Percentiles rank a stretch among this genome's conserved stretches.
phyloP scores from a whole-genome alignment of 2,329 filamentous ascomycete species.

The Neopestalotiopsis clavispora region DNA sequence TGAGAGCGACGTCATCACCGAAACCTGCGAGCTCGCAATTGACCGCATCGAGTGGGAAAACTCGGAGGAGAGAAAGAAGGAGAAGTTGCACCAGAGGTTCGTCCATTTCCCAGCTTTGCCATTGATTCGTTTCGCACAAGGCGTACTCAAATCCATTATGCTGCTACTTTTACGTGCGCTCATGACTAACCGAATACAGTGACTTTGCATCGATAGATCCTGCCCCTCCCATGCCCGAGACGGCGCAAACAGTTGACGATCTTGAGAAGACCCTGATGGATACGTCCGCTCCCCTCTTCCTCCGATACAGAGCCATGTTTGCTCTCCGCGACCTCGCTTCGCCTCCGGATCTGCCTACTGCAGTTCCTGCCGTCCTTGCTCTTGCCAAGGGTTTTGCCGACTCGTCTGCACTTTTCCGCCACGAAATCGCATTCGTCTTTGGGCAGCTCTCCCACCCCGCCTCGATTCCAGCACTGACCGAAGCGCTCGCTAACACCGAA shows the following conservation, averaged over 20 bases:
- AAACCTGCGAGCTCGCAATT: constrained; percentile 97
- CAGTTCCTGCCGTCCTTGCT: constrained; percentile 83
- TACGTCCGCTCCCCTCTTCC: constrained; percentile 79
- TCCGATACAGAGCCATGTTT: constrained; percentile 98
- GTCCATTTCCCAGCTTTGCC: constrained; percentile 22
- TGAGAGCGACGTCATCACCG: constrained; percentile 81
- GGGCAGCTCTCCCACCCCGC: constrained; percentile 94
- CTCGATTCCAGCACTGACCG: constrained; percentile 88
- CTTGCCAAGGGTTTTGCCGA: constrained; percentile 87
- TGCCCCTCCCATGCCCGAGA: constrained; percentile 82
- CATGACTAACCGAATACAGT: constrained; percentile 54
- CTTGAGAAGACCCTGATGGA: constrained; percentile 82
- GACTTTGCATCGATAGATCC: constrained; percentile 96
- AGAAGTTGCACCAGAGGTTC: constrained; percentile 84
- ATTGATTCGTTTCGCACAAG: background rate
- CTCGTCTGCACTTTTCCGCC: constrained; percentile 89
- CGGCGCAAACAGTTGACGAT: constrained; percentile 71
- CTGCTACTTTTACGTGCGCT: background rate
- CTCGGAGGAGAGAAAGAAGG: constrained; percentile 70
- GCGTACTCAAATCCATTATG: background rate
- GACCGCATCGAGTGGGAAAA: constrained; percentile 94
- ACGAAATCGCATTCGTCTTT: constrained; percentile 98
- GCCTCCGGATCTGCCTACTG: constrained; percentile 87
- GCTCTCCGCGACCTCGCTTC: constrained; percentile 93
- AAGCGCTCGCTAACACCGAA: constrained; percentile 75